phyloP scores from a whole-genome alignment of 805 yeast species.

The Clavispora phyllophila region DNA sequence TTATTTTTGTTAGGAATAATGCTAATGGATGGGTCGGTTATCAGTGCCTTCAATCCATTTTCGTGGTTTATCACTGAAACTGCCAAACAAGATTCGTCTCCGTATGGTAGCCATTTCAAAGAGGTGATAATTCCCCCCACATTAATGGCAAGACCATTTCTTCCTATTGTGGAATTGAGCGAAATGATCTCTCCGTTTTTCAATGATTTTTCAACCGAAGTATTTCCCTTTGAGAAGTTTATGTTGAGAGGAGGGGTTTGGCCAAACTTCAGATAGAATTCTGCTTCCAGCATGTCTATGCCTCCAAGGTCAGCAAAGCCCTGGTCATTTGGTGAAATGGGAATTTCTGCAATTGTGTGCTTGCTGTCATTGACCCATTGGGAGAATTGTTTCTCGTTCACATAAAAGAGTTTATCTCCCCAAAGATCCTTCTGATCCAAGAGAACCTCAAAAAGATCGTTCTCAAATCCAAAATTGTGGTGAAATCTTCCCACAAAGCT shows the following conservation, averaged over 20 bases:
- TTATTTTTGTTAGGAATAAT: slow-evolving; percentile 19
- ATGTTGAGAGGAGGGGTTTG: slow-evolving; percentile 7
- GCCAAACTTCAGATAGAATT: slow-evolving; percentile 21
- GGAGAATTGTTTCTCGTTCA: slow-evolving; percentile 29
- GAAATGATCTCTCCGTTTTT: slow-evolving; percentile 2
- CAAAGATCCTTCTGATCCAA: slow-evolving; percentile 45
- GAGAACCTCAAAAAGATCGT: slow-evolving; percentile 35
- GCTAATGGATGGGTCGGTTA: slow-evolving; percentile 27
- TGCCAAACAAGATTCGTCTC: slow-evolving; percentile 37
- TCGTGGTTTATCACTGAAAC: slow-evolving; percentile 40
- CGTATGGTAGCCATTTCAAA: slow-evolving; percentile 44
- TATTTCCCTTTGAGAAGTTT: slow-evolving; percentile 13
- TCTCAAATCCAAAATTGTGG: slow-evolving; percentile 46
- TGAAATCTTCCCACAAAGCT: slow-evolving; percentile 24
- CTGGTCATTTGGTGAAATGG: slow-evolving; percentile 7
- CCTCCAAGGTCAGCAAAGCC: slow-evolving; percentile 4
- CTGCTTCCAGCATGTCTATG: slow-evolving; percentile 9
- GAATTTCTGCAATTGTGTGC: slow-evolving; percentile 11
- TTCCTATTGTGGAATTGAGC: slow-evolving; percentile 14
- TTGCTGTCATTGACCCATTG: slow-evolving; percentile 12
- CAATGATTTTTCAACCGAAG: slow-evolving; percentile 2
- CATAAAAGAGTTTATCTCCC: slow-evolving; percentile 43
- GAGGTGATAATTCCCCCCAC: slow-evolving; percentile 51
- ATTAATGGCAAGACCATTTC: slow-evolving; percentile 40
- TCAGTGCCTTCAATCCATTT: slow-evolving; percentile 15